Base-by-base conservation (phyloP, 2,329 filamentous ascomycete genomes). In the Phialocephala subalpina region DNA sequence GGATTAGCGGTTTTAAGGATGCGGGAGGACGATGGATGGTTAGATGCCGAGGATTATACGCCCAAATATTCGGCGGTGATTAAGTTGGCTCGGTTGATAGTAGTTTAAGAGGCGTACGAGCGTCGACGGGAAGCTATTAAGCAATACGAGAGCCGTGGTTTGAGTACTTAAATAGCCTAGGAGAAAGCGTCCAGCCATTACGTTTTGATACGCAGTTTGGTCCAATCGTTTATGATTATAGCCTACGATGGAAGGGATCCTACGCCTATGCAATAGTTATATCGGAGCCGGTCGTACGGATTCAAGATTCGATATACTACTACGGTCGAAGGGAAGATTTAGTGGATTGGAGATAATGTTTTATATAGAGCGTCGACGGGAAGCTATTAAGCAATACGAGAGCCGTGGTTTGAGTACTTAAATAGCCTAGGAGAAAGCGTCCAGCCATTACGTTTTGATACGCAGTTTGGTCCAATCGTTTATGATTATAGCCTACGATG, bases 231-330 rank as follows among this genome's bases (percentile, higher is more conserved):
- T 14, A 42, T 42, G 18, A 36, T 20, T 14, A 42, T 42, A 12
- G 38, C 38, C 38, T n/a, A 42, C 38, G 38, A 42, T 14, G 18
- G 12, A 4, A 6, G 14, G 14, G 38, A 42, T 42, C 38, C 38
- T 42, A 42, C 5, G 38, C 38, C 38, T 2, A 67, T 64, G 49
- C 29, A 67, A 42, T 67, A 49, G 61, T 47, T 67, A 57, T 67
- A 64, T 27, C 18, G 56, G n/a, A 61, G 36, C 33, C 57, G 57
- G 38, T 64, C 49, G 22, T 67, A 67, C 27, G 20, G 47, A 16
- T 67, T 67, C 25, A 67, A 67, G 65, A 67, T 67, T 25, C 47
- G 38, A 47, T 67, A 67, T 58, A 64, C 65, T n/a, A 67, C 36
- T n/a, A 67, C 61, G 1, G 49, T 56, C 18, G 38, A 64, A 29